These are phyloP conservation scores for Spironucleus salmonicida DNA, from an alignment of 208 protist genomes.

Conservation along the genomic window DNA sequence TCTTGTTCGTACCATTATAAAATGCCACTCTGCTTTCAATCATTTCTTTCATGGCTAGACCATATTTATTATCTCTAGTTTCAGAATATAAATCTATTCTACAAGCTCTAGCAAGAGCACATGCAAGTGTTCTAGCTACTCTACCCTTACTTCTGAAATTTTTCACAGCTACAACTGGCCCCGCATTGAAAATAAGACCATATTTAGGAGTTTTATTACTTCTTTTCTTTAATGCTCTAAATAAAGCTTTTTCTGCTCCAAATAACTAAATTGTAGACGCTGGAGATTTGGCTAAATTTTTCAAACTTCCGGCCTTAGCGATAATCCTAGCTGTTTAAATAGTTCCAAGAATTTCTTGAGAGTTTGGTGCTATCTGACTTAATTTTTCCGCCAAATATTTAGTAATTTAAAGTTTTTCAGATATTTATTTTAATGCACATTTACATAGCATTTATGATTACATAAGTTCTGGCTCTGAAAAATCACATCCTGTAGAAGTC, in stretches of 20 bases:
- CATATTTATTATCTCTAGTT: background rate
- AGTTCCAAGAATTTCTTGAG: slow-evolving; percentile 87
- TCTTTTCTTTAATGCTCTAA: slow-evolving; percentile 83
- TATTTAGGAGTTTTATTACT: slow-evolving; percentile 43
- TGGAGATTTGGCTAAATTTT: slow-evolving; percentile 92
- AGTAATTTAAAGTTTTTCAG: slow-evolving; percentile 66
- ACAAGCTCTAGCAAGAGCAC: background rate
- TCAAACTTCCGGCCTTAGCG: slow-evolving; percentile 59
- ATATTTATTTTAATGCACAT: slow-evolving; percentile 67
- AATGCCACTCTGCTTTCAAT: slow-evolving; percentile 17
- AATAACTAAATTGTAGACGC: slow-evolving; percentile 98
- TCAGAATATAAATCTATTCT: slow-evolving; percentile 23
- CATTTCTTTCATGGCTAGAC: background rate
- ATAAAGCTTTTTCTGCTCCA: slow-evolving; percentile 97
- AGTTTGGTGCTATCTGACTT: slow-evolving; percentile 73
- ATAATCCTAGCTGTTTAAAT: slow-evolving; percentile 75
- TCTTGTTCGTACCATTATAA: too few relatives aligned
- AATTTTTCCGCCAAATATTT: slow-evolving; percentile 88
- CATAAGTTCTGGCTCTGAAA: slow-evolving; percentile 72
- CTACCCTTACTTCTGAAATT: slow-evolving; percentile 24
- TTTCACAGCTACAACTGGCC: background rate
- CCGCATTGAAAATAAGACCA: slow-evolving; percentile 31
- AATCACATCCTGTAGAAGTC: slow-evolving; percentile 59
- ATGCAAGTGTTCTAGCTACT: slow-evolving; percentile 24
- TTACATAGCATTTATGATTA: slow-evolving; percentile 78